Conservation (phyloP, 2,329 filamentous ascomycete species). For the Trichophyton rubrum region DNA sequence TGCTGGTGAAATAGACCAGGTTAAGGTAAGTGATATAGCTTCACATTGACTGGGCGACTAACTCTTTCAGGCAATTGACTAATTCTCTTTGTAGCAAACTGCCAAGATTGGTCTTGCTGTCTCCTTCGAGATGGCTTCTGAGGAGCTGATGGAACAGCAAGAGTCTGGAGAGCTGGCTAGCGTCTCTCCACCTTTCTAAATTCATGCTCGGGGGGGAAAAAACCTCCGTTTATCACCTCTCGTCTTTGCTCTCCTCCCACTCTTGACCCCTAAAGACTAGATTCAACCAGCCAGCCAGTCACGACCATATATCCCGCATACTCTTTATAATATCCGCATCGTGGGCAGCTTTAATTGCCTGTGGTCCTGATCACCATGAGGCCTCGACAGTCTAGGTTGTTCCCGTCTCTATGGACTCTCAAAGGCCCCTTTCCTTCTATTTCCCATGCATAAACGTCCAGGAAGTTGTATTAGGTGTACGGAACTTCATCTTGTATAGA, state of each 20-base stretch:
- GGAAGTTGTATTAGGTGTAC: constrained; percentile 3
- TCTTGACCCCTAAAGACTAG: background rate
- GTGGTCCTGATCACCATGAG: background rate
- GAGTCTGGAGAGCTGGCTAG: constrained; percentile 40
- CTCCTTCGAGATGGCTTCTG: constrained; percentile 72
- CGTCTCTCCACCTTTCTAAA: constrained; percentile 40
- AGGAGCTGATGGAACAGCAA: constrained; percentile 79
- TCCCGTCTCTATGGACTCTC: background rate
- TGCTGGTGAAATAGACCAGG: constrained; percentile 91
- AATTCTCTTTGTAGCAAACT: constrained; percentile 53
- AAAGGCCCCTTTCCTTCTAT: background rate
- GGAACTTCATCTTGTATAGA: constrained; percentile 4
- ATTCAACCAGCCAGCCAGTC: background rate
- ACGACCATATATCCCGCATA: background rate
- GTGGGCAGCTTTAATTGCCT: background rate
- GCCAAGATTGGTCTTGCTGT: constrained; percentile 91
- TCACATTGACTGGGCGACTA: background rate
- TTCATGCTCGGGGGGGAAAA: background rate
- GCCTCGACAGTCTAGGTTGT: background rate
- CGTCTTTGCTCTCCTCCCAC: background rate
- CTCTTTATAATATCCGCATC: background rate
- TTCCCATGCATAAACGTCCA: constrained; percentile 2
- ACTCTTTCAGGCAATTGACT: constrained; percentile 5
- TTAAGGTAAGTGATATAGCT: constrained; percentile 54
- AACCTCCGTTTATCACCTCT: background rate